Evolutionary conservation across 2,329 filamentous ascomycete species (phyloP), one percentile per base, ranked within the genome.

Genomic region (Myriosclerotinia duriaeana): DNA sequence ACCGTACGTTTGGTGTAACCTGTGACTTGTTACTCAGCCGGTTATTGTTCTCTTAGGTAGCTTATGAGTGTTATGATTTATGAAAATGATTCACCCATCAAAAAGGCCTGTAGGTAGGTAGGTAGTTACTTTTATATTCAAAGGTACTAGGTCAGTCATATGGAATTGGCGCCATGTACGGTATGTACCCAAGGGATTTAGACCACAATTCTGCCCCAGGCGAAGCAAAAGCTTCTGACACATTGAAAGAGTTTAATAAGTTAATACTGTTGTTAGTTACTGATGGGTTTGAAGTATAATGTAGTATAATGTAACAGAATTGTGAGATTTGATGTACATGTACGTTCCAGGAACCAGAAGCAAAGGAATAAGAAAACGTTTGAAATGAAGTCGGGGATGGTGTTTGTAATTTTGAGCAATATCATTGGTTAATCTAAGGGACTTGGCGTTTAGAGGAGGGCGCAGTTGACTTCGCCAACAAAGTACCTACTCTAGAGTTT

Each of bases 401-500:
- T 42, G 22, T 42, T 22, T 60, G 36, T 30, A 60, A 30, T 2
- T 38, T 48, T 0, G 42, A 17, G 56, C 5, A 30, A 50, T 50
- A 17, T 50, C 12, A 60, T 50, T 60, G 56, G 56, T 36, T 48
- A 8, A 15, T 34, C n/a, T 36, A 50, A 55, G 34, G 11, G 34
- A 15, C 30, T 26, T n/a, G 8, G 42, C 30, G 44, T 34, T 9
- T 11, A 4, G 17, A 8, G 11, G 44, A 38, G 58, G 58, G 58
- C 58, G 58, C 58, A 60, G 58, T 50, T 42, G 20, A 50, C 58
- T 60, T 60, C 44, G 44, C 44, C 56, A 59, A 59, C 22, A 26
- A 30, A 46, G 26, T 20, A n/a, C 42, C 34, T 46, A 30, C 38
- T n/a, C n/a, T n/a, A n/a, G n/a, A n/a, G n/a, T n/a, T n/a, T n/a